Percentiles rank a stretch among this genome's conserved stretches.
Evolutionary conservation across 768 basidiomycete species (phyloP).

Genomic region (Dictyophora rubrovolvata): DNA sequence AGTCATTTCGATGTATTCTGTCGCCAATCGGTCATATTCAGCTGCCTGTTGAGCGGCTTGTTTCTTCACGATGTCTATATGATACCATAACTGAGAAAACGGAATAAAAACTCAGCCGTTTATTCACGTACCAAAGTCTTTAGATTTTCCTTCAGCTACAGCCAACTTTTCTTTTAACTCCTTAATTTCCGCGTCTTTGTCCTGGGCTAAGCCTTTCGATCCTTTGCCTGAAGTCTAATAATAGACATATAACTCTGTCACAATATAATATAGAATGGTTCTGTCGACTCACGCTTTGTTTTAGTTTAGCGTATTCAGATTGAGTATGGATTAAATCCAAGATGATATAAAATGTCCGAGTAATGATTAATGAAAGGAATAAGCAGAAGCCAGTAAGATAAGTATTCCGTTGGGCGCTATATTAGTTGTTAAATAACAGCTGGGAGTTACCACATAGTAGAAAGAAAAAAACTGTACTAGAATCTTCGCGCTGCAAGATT

Average conservation of each 20-base stretch:
- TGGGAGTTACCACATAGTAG: not conserved
- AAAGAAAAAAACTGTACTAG: slow-evolving; percentile 45
- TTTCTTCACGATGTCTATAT: slow-evolving; percentile 68
- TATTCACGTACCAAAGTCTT: slow-evolving; percentile 51
- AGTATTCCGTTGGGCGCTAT: slow-evolving; percentile 77
- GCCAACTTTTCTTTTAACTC: slow-evolving; percentile 62
- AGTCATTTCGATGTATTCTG: slow-evolving; percentile 61
- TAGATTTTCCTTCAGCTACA: slow-evolving; percentile 42
- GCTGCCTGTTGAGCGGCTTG: slow-evolving; percentile 68
- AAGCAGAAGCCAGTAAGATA: slow-evolving; percentile 91
- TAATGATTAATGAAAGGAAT: slow-evolving; percentile 91
- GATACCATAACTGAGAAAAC: not conserved
- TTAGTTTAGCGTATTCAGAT: slow-evolving; percentile 78
- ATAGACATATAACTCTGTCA: not conserved
- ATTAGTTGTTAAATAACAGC: not conserved
- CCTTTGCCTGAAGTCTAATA: slow-evolving; percentile 7
- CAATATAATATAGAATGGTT: slow-evolving; percentile 16
- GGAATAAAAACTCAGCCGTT: not conserved
- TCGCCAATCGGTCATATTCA: slow-evolving; percentile 77
- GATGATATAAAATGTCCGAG: slow-evolving; percentile 85
- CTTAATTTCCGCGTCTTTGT: slow-evolving; percentile 46
- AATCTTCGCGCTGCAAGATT: slow-evolving; percentile 88
- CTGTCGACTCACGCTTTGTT: slow-evolving; percentile 39
- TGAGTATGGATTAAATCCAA: slow-evolving; percentile 86
- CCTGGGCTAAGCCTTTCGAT: slow-evolving; percentile 14